A percentile compares a stretch with the other conserved stretches of the same genome.
Conservation (phyloP, 345 rosid genomes). For the Eucalyptus regnans region DNA sequence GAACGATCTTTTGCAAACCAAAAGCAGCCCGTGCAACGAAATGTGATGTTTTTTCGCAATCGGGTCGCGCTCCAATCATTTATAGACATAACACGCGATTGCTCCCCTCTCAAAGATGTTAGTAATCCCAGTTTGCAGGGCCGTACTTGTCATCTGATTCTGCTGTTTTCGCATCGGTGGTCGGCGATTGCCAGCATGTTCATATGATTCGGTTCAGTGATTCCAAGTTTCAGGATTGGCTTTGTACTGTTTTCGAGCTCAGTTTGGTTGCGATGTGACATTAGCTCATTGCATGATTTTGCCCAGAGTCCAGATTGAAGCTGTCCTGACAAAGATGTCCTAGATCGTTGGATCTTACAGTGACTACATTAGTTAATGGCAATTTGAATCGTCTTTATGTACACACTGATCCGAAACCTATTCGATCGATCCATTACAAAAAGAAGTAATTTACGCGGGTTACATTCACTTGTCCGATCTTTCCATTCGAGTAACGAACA, state of each 20-base stretch:
- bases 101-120: background rate
- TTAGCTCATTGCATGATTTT: background rate
- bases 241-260: background rate
- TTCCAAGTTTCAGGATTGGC: background rate
- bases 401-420: background rate
- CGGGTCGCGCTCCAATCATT: background rate
- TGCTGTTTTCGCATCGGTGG: background rate
- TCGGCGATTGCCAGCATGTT: background rate
- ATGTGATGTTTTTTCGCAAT: background rate
- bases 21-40: background rate
- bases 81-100: background rate
- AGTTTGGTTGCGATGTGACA: background rate
- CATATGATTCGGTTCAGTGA: background rate
- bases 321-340: background rate
- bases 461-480: background rate
- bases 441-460: background rate
- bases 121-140: background rate
- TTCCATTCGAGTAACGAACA: background rate
- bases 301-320: background rate
- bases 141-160: background rate
- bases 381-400: background rate
- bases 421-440: background rate
- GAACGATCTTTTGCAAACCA: background rate
- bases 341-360: background rate
- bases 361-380: background rate